Evolutionary conservation across 352 stramenopile species (phyloP), one percentile per base, ranked within the genome.

Genomic region (Aphanomyces astaci): DNA sequence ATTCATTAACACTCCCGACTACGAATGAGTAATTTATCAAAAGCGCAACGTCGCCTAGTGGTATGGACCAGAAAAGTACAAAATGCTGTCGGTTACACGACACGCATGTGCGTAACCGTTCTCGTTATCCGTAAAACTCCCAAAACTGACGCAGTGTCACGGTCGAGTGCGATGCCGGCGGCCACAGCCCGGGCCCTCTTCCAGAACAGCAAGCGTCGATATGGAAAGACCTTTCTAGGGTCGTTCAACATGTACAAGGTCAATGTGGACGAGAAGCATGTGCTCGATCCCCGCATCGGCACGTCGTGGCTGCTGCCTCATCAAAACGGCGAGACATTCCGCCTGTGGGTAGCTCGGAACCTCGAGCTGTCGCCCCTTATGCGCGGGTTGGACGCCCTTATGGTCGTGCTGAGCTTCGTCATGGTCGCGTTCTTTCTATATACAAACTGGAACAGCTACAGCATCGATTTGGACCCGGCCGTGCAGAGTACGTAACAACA

Each of bases 311-410:
- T 68, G 9, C 62, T 68, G 1, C 43, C 62, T 40, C 43, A 17
- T 4, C n/a, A 32, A 39, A 32, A 19, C n/a, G 82, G 74, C 15
- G 84, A 92, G 57, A 70, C 71, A 1, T 52, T 84, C 15, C 82
- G 80, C 19, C 78, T 87, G 48, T 92, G 80, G 79, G 73, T 88
- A 52, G 81, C 89, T 30, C 81, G 84, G 45, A 92, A 88, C 51
- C 78, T 90, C 10, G 80, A 90, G 69, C 83, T 82, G 33, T 87
- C 82, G 30, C 77, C 79, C 11, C 76, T 73, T 4, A 81, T 77
- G 15, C 86, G 64, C 53, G 36, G 75, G 33, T 70, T 84, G 27
- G 73, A 81, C 17, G 39, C 67, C 1, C 53, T 72, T 5, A 86
- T 88, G 72, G 78, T 78, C 4, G 33, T 82, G 9, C 65, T 90